Base-by-base conservation (phyloP, 192 early-diverging fungal species). In the Coemansia pectinata region DNA sequence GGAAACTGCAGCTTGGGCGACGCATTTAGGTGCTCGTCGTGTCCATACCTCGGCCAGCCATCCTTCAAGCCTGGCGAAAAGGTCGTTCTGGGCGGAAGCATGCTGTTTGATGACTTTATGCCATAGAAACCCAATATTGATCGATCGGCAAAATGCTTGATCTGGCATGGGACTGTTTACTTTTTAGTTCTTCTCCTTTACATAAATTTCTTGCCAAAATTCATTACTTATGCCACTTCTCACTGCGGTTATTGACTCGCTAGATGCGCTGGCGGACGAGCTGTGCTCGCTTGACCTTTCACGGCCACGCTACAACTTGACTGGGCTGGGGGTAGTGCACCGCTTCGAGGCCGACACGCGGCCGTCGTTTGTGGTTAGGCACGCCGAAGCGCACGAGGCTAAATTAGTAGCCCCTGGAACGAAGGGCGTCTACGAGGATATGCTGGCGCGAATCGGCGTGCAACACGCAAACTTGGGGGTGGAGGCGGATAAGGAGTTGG, bases 31-130 rank as follows among this genome's bases (percentile, higher is more conserved):
- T 99, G 97, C 84, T 86, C 90, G 33, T 91, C 90, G 29, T 99
- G 97, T 81, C 97, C 97, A 39, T 99, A 97, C 69, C 77, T 96
- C 36, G 97, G 97, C 29, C 95, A 97, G 93, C 97, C 97, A 29
- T 91, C 95, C 11, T 99, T 99, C 84, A 88, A 94, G 72, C 93
- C 94, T 2, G 97, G 97, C 34, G 94, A 99, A 71, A 94, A 96
- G 77, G 90, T 99, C 57, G 85, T 87, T 11, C 85, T 99, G 23
- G 91, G 88, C 29, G 96, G 96, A 27, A 84, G 77, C 71, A 75
- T 84, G 77, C 74, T 84, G 10, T 70, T 70, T 48, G 81, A 84
- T 29, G 81, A 84, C 71, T 79, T 84, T 45, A 79, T 79, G 69
- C 77, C 73, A 2, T 84, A 75, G 25, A 21, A 11, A 11, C n/a